Base-by-base conservation (phyloP, 805 yeast species). In the Debaryomyces castellii region DNA sequence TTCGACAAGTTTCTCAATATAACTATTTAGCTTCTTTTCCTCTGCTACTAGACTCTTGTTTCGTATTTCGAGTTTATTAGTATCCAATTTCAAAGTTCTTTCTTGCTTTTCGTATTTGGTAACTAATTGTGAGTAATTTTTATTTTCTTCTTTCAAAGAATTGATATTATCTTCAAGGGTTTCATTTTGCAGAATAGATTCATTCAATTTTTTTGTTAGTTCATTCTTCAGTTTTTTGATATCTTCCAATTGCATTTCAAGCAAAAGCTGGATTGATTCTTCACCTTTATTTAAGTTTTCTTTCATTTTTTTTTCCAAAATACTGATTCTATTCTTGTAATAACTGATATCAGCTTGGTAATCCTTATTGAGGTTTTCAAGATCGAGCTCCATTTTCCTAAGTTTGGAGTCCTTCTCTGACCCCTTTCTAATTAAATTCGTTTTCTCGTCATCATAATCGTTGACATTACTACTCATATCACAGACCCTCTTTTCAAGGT, bases 351-450 rank as follows among this genome's bases (percentile, higher is more conserved):
- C 74, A 27, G 58, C 52, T 41, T 69, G 68, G 44, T 67, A 58
- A 22, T 65, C 71, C 6, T 62, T 63, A 46, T 64, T 66, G 35
- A 68, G 37, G 17, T 62, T 62, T 11, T 67, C 69, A 35, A 67
- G 58, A 22, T 78, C 82, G 18, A 62, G 53, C 44, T 65, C 64
- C 17, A 71, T 47, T 18, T 66, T 49, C 27, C 67, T 66, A 28
- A 72, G 56, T 41, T 69, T 63, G 9, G 67, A 63, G 44, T 77
- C 80, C 45, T 68, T 63, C 5, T 59, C 60, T 3, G 66, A 49
- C 44, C 70, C 73, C 1, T 66, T 58, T 50, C 54, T 70, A 47
- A 67, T 33, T 27, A 71, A 48, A 30, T 66, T 67, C 23, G 67
- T 50, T 51, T 61, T 67, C 41, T 70, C 72, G 27, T 68, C 67